Percentiles rank a stretch among this genome's conserved stretches.
phyloP scores from a whole-genome alignment of 176 grass and related monocot genomes.

The Pontederia crassipes region DNA sequence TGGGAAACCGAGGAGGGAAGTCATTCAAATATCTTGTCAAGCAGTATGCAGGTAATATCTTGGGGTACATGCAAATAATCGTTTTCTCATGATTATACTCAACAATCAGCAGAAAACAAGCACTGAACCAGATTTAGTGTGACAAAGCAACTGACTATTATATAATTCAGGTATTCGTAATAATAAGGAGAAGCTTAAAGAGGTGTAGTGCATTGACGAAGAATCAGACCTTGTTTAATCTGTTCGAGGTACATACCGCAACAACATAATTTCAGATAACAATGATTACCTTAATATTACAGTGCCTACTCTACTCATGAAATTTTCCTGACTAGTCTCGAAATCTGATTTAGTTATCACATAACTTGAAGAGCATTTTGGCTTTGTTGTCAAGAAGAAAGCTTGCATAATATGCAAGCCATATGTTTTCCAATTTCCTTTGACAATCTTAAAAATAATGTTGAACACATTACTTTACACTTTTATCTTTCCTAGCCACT shows the following conservation, averaged over 20 bases:
- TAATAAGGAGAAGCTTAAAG: slow-evolving; percentile 99
- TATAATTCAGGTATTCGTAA: slow-evolving; percentile 67
- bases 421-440: too few relatives aligned
- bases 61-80: too few relatives aligned
- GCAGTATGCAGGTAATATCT: slow-evolving; percentile 74
- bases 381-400: too few relatives aligned
- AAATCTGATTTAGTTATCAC: too few relatives aligned
- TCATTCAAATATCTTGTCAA: slow-evolving; percentile 95
- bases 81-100: background rate
- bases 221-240: slow-evolving; percentile 87
- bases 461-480: too few relatives aligned
- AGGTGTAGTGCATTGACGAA: slow-evolving; percentile 92
- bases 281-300: too few relatives aligned
- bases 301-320: too few relatives aligned
- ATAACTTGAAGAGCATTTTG: too few relatives aligned
- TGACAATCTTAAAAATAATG: too few relatives aligned
- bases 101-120: slow-evolving; percentile 1
- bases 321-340: too few relatives aligned
- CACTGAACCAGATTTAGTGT: slow-evolving; percentile 1
- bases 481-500: too few relatives aligned
- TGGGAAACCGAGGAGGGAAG: slow-evolving; percentile 99
- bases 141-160: background rate
- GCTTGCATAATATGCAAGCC: too few relatives aligned
- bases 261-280: background rate
- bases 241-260: slow-evolving; percentile 54